Conservation (phyloP, 345 rosid genomes). For the Eucalyptus leucophloia region DNA sequence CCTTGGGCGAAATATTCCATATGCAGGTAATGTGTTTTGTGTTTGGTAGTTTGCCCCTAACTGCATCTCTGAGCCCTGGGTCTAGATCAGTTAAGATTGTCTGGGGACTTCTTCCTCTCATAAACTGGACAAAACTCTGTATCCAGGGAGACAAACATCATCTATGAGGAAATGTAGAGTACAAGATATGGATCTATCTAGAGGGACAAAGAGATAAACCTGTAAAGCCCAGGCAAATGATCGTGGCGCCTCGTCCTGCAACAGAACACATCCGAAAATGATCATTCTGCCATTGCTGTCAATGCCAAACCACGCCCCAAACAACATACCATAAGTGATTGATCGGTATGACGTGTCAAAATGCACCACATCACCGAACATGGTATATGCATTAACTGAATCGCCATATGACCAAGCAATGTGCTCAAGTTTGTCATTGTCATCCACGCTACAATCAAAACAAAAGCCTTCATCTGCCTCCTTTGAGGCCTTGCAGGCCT, state of each 20-base stretch:
- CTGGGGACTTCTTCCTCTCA: constrained; percentile 74
- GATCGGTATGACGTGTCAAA: constrained; percentile 73
- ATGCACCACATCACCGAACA: constrained; percentile 69
- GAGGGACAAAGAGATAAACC: constrained; percentile 30
- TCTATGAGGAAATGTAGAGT: constrained; percentile 7
- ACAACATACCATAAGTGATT: constrained; percentile 67
- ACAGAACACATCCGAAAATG: constrained; percentile 68
- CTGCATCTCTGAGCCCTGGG: constrained; percentile 63
- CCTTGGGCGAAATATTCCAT: constrained; percentile 59
- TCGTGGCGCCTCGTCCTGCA: constrained; percentile 59
- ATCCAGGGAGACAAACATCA: constrained; percentile 23
- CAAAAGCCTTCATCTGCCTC: constrained; percentile 61
- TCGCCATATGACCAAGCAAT: constrained; percentile 82
- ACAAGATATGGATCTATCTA: neutral
- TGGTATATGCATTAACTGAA: constrained; percentile 37
- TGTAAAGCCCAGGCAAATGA: constrained; percentile 91
- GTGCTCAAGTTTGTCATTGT: constrained; percentile 58
- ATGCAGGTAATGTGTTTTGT: constrained; percentile 57
- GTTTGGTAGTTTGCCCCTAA: constrained; percentile 63
- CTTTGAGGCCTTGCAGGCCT: constrained; percentile 53
- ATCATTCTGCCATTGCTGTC: constrained; percentile 56
- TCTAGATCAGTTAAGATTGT: constrained; percentile 81
- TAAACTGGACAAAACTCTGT: constrained; percentile 76
- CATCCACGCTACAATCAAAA: constrained; percentile 59
- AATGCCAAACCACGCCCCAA: constrained; percentile 77